Conservation (phyloP, 345 rosid genomes). For the Eucalyptus erythrocorys region DNA sequence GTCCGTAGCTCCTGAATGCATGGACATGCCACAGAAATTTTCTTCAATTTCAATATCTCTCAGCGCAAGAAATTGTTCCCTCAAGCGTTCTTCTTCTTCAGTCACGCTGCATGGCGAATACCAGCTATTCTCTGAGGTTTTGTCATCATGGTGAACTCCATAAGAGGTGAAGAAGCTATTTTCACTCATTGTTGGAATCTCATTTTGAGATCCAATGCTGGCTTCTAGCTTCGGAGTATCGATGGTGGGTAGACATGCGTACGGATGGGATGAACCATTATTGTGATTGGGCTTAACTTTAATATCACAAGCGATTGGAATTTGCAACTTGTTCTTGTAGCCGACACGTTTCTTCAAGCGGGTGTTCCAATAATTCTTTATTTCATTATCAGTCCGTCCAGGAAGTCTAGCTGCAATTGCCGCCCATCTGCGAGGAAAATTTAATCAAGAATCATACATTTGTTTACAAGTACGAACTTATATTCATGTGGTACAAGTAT, state of each 20-base stretch:
- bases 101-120: neutral
- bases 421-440: neutral
- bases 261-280: neutral
- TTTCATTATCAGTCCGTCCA: conserved; percentile 4
- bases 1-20: neutral
- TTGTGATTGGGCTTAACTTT: neutral
- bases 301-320: neutral
- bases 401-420: neutral
- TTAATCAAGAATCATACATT: neutral
- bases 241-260: neutral
- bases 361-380: conserved; percentile 4
- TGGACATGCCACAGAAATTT: neutral
- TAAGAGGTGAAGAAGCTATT: neutral
- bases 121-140: neutral
- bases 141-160: neutral
- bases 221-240: neutral
- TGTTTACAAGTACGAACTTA: neutral
- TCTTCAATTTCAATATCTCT: neutral
- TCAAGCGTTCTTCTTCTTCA: neutral
- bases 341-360: neutral
- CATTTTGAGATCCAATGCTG: neutral
- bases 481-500: neutral
- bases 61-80: neutral
- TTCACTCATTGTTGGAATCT: neutral
- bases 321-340: neutral